Evolutionary conservation across 2,329 filamentous ascomycete species (phyloP).

Genomic region (Apiospora malaysiana): DNA sequence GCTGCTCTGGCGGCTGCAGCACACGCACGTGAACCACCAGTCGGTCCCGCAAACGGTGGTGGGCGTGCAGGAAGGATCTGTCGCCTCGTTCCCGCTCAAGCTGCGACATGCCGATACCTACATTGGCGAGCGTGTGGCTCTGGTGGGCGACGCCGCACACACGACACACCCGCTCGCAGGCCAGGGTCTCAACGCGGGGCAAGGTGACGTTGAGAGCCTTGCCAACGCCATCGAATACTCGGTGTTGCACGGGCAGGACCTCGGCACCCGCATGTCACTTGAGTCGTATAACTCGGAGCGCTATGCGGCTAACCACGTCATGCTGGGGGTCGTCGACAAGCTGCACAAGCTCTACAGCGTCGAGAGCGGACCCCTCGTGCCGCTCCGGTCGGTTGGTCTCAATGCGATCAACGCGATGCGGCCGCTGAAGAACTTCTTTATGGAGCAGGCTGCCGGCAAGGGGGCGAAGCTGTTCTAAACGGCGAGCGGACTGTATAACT

Average conservation of each 20-base stretch:
- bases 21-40: slow-evolving; percentile 63
- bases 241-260: slow-evolving; percentile 83
- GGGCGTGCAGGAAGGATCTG: slow-evolving; percentile 76
- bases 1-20: slow-evolving; percentile 79
- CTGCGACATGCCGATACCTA: slow-evolving; percentile 95
- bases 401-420: slow-evolving; percentile 75
- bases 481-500: neutral
- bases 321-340: slow-evolving; percentile 85
- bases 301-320: slow-evolving; percentile 80
- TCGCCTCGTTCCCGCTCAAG: slow-evolving; percentile 90
- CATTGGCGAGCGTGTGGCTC: slow-evolving; percentile 84
- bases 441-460: slow-evolving; percentile 71
- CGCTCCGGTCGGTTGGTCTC: slow-evolving; percentile 78
- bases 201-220: slow-evolving; percentile 85
- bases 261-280: slow-evolving; percentile 78
- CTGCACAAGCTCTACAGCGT: slow-evolving; percentile 92
- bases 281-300: slow-evolving; percentile 83
- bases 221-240: slow-evolving; percentile 76
- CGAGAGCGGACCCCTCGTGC: slow-evolving; percentile 78
- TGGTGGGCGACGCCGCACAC: slow-evolving; percentile 94
- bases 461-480: slow-evolving; percentile 42
- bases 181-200: slow-evolving; percentile 91
- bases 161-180: slow-evolving; percentile 94
- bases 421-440: slow-evolving; percentile 82
- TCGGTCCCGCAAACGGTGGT: slow-evolving; percentile 70